Evolutionary conservation across 139 green algal species (phyloP), one percentile per base, ranked within the genome.

Genomic region (Astrephomene gubernaculifera): DNA sequence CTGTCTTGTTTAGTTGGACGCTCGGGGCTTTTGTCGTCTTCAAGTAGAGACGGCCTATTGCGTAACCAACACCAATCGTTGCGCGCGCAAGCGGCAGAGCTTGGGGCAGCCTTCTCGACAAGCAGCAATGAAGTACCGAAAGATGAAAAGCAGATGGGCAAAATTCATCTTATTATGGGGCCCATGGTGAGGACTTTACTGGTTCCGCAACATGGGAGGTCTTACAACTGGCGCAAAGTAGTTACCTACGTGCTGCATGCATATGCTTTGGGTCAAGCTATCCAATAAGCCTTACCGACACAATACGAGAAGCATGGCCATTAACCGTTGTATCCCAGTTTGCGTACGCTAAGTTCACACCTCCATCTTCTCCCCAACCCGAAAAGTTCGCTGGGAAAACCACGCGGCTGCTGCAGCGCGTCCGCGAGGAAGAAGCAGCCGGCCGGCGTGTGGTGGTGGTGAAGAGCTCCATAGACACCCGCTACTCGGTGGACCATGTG

Each of bases 311-410:
- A 57, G 12, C 49, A 57, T 17, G 12, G 49, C 49, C 19, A 70
- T 41, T 6, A 39, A 6, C 31, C 63, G 41, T 7, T 21, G n/a
- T 31, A 41, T 65, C 22, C 57, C 14, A 65, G 6, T n/a, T 33
- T 19, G 6, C 41, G n/a, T 19, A 31, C n/a, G 7, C n/a, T 43
- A 7, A 70, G 63, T 57, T 57, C 49, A 9, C 57, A 14, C 14
- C 57, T n/a, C 57, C 57, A 29, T 6, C 57, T 24, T 43, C 10
- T 25, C 63, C 63, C 33, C 12, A 10, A 21, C 14, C 36, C 67
- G 36, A 14, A 19, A 39, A 83, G 94, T 97, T 97, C 91, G 92
- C 94, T 9, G 94, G 87, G 53, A 96, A 96, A 79, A 95, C 90
- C 36, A 96, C 87, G 4, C 88, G 90, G 43, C 83, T 97, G 43